These are phyloP conservation scores for Plasmodium inui DNA, from an alignment of 169 alveolate genomes.

Conservation along the genomic window DNA sequence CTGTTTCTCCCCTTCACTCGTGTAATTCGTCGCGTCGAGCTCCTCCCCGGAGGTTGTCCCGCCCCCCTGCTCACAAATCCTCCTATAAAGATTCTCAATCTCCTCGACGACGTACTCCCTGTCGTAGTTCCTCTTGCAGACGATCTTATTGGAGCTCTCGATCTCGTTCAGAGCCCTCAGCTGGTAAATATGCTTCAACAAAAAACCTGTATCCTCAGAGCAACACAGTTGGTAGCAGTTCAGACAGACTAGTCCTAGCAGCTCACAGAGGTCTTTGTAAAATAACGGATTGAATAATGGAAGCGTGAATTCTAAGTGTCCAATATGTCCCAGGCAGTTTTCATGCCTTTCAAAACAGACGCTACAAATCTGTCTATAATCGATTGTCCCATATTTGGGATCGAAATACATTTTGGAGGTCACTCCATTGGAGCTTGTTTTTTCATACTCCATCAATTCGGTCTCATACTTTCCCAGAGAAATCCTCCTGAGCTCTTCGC, in stretches of 20 bases:
- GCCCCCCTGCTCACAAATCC: constrained; percentile 61
- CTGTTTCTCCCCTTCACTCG: background rate
- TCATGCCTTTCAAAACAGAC: constrained; percentile 93
- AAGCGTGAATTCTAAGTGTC: constrained; percentile 93
- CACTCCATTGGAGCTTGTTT: constrained; percentile 61
- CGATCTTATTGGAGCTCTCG: constrained; percentile 76
- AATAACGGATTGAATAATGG: constrained; percentile 96
- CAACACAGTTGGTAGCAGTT: constrained; percentile 81
- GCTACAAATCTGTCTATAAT: constrained; percentile 89
- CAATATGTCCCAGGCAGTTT: constrained; percentile 96
- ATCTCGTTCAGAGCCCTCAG: constrained; percentile 76
- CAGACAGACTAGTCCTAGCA: constrained; percentile 90
- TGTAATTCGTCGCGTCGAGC: constrained; percentile 6
- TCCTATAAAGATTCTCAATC: constrained; percentile 30
- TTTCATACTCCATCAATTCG: constrained; percentile 14
- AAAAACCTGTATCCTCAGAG: constrained; percentile 76
- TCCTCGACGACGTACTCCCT: constrained; percentile 59
- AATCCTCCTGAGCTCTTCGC: constrained; percentile 38
- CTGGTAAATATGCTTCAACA: constrained; percentile 76
- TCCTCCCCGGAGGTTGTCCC: constrained; percentile 58
- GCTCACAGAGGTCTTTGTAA: constrained; percentile 89
- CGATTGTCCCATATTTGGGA: constrained; percentile 95
- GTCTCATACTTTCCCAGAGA: constrained; percentile 42
- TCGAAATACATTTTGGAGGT: constrained; percentile 90
- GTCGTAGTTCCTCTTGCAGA: constrained; percentile 41